A percentile compares a stretch with the other conserved stretches of the same genome.
phyloP scores from a whole-genome alignment of 2,329 filamentous ascomycete species.

The Talaromyces sp. region DNA sequence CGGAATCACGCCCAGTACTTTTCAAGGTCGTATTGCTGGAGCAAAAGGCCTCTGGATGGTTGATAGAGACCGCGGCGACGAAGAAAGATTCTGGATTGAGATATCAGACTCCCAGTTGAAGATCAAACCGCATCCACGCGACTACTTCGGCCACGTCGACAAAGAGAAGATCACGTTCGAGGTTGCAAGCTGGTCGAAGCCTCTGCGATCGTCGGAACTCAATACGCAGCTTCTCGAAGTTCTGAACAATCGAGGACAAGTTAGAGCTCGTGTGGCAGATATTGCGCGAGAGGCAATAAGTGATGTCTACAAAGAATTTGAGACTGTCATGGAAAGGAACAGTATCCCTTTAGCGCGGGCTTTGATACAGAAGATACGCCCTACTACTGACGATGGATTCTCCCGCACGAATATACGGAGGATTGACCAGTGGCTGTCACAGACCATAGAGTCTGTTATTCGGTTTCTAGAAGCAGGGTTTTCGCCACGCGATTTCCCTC shows the following conservation, averaged over 20 bases:
- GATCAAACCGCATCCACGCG: slow-evolving; percentile 46
- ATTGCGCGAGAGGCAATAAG: slow-evolving; percentile 40
- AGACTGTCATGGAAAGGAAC: slow-evolving; percentile 36
- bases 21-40: slow-evolving; percentile 59
- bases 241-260: slow-evolving; percentile 53
- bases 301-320: slow-evolving; percentile 37
- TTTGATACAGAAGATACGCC: slow-evolving; percentile 36
- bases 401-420: slow-evolving; percentile 27
- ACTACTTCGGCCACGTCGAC: slow-evolving; percentile 33
- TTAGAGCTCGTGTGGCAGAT: slow-evolving; percentile 43
- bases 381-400: slow-evolving; percentile 28
- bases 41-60: slow-evolving; percentile 64
- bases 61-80: slow-evolving; percentile 34
- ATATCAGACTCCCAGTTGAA: slow-evolving; percentile 60
- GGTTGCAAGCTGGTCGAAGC: slow-evolving; percentile 50
- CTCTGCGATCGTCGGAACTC: slow-evolving; percentile 46
- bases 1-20: slow-evolving; percentile 48
- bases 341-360: slow-evolving; percentile 37
- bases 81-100: slow-evolving; percentile 53
- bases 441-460: slow-evolving; percentile 37
- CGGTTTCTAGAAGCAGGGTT: slow-evolving; percentile 50
- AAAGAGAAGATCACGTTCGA: slow-evolving; percentile 57
- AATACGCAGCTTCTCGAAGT: slow-evolving; percentile 58
- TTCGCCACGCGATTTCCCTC: slow-evolving; percentile 40
- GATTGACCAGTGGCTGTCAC: slow-evolving; percentile 38